Base-by-base conservation (phyloP, 148 eudicot species). In the Amaranthus cruentus region DNA sequence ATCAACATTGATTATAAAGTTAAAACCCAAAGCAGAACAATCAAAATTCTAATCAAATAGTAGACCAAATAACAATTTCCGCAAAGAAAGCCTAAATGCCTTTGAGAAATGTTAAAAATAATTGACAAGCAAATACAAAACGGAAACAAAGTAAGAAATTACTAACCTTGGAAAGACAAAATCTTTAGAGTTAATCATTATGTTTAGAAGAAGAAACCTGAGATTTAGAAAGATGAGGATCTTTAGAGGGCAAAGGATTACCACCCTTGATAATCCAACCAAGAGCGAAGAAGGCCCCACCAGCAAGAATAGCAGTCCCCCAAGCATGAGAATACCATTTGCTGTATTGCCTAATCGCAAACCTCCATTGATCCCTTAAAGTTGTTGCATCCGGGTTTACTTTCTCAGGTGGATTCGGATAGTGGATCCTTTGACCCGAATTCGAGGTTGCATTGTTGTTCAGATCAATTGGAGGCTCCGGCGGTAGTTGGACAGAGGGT, bases 271-370 rank as follows among this genome's bases (percentile, higher is more conserved):
- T 85, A 73, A 90, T 46, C 99, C 99, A 95, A 70, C 99, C 99
- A 13, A 92, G 89, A 47, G 99, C 99, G 75, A 90, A 95, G 75
- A 92, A 92, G 6, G 97, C 88, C 7, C 83, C 80, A 4, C 99
- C 99, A 6, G 99, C 99, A 47, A 95, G 86, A 65, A 92, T 95
- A 67, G 99, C 99, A 14, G 96, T 86, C 7, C 99, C 99, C 99
- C 99, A 95, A 13, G 99, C 99, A 43, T 90, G 93, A 10, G 97
- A 88, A 75, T 95, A 95, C 99, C 99, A 95, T 71, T 73, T 82
- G 69, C 95, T 88, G 86, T 91, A 93, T 81, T 91, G 97, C 77
- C 82, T 84, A 9, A 83, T 88, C 1, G 98, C 98, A 71, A 71
- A 93, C 81, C 78, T 84, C 98, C 98, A 93, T 73, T 93, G 98